A percentile compares a stretch with the other conserved stretches of the same genome.
These are phyloP conservation scores for Xylaria longipes DNA, from an alignment of 495 filamentous ascomycete genomes.

Conservation along the genomic window DNA sequence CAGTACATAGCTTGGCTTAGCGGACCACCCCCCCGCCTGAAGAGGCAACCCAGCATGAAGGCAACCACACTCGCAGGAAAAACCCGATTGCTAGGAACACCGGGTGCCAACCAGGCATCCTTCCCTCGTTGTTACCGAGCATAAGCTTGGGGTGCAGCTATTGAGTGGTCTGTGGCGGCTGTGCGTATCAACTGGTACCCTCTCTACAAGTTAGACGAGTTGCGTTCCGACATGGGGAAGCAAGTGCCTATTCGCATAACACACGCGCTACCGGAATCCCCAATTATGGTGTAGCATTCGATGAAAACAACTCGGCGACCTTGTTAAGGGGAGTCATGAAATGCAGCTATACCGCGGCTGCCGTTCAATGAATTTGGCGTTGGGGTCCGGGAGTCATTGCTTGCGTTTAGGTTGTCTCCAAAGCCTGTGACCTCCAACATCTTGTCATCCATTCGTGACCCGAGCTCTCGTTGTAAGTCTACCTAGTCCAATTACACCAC, in stretches of 20 bases:
- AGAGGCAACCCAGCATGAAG: constrained; percentile 16
- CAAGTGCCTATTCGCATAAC: background rate
- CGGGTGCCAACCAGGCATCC: constrained; percentile 10
- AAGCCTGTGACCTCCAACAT: constrained; percentile 6
- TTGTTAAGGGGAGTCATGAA: background rate
- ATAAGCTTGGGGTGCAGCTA: background rate
- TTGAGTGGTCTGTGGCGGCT: constrained; percentile 3
- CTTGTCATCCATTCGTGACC: constrained; percentile 3
- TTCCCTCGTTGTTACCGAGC: background rate
- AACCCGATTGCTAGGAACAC: constrained; percentile 7
- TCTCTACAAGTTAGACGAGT: background rate
- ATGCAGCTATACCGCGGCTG: background rate
- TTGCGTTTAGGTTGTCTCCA: background rate
- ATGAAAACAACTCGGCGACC: background rate
- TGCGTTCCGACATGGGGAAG: background rate
- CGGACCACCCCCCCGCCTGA: background rate
- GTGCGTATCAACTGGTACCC: constrained; percentile 2
- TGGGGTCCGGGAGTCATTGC: background rate
- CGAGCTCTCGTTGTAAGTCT: constrained; percentile 11
- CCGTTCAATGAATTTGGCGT: background rate
- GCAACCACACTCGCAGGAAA: constrained; percentile 23
- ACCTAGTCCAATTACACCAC: constrained; percentile 18
- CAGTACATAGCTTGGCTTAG: constrained; percentile 1
- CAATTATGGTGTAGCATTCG: constrained; percentile 11
- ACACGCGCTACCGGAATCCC: background rate